Evolutionary conservation across 2,329 filamentous ascomycete genomes (phyloP).

Genomic region (Coniochaeta ligniaria): DNA sequence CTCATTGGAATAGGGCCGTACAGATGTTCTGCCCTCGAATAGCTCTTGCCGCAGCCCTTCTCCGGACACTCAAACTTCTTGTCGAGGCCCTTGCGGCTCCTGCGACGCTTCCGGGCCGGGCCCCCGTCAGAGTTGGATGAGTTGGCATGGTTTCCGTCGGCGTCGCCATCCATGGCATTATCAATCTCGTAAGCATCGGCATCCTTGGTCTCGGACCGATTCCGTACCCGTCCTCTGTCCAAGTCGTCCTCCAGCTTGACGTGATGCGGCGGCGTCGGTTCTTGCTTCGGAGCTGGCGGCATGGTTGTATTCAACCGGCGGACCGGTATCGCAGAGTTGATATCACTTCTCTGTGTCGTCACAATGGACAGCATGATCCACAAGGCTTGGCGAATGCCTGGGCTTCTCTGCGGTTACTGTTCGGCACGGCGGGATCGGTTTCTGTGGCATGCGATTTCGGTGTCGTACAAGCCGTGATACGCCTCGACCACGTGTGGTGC

Average conservation of each 20-base stretch:
- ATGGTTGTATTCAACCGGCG: conserved; percentile 32
- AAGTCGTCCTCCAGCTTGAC: conserved; percentile 31
- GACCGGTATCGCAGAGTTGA: conserved; percentile 28
- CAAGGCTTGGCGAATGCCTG: not conserved
- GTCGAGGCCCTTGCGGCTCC: conserved; percentile 71
- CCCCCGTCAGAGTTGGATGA: conserved; percentile 48
- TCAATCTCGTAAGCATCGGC: conserved; percentile 29
- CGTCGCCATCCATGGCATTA: conserved; percentile 28
- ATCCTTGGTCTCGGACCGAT: conserved; percentile 34
- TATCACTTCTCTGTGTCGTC: conserved; percentile 28
- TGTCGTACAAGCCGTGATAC: not conserved
- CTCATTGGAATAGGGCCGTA: conserved; percentile 38
- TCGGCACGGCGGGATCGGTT: not conserved
- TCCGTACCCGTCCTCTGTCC: conserved; percentile 32
- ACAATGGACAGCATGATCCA: conserved; percentile 36
- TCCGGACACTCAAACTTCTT: conserved; percentile 81
- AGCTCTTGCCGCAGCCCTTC: conserved; percentile 88
- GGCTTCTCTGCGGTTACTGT: not conserved
- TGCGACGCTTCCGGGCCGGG: conserved; percentile 52
- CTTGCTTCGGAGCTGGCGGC: conserved; percentile 28
- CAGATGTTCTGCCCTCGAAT: conserved; percentile 92
- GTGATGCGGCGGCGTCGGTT: conserved; percentile 29
- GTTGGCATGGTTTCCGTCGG: conserved; percentile 33
- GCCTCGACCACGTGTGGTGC: conserved; percentile 5
- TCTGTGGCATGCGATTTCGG: not conserved